Percentiles rank a stretch among this genome's conserved stretches.
These are phyloP conservation scores for Vaccinium vitisidaea DNA, from an alignment of 148 eudicot species.

Conservation along the genomic window DNA sequence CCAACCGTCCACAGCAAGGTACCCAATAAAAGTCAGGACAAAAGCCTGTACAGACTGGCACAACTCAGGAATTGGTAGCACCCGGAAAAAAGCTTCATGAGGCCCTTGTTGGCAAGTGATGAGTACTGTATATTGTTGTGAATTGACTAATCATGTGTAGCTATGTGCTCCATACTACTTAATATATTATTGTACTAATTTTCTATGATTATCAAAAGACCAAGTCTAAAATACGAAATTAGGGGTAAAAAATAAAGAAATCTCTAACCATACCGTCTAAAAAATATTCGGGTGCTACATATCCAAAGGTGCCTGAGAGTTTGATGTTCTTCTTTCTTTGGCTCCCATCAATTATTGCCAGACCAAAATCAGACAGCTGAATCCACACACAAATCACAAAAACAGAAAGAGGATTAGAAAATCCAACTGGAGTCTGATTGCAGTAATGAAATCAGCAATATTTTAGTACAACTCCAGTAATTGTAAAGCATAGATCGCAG, in stretches of 20 bases:
- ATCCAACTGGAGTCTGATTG: background rate
- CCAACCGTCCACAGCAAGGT: background rate
- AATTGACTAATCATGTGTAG: slow-evolving; percentile 43
- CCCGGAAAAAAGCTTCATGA: background rate
- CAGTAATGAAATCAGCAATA: background rate
- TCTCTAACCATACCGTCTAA: slow-evolving; percentile 59
- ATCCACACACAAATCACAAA: background rate
- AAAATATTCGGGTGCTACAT: slow-evolving; percentile 90
- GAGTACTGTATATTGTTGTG: background rate
- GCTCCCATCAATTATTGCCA: slow-evolving; percentile 52
- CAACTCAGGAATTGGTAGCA: no score
- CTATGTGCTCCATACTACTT: slow-evolving; percentile 30
- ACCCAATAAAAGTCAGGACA: background rate
- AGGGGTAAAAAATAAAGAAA: background rate
- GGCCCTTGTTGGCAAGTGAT: background rate
- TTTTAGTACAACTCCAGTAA: background rate
- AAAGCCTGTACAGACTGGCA: background rate
- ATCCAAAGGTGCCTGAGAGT: slow-evolving; percentile 85
- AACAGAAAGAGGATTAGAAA: background rate
- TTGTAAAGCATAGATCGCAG: background rate
- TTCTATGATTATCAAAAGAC: background rate
- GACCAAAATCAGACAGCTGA: slow-evolving; percentile 85
- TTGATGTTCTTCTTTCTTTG: slow-evolving; percentile 58
- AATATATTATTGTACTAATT: slow-evolving; percentile 12
- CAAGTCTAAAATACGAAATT: background rate